A percentile compares a stretch with the other conserved stretches of the same genome.
These are phyloP conservation scores for Hypomyces rosellus DNA, from an alignment of 2,329 filamentous ascomycete genomes.

Conservation along the genomic window DNA sequence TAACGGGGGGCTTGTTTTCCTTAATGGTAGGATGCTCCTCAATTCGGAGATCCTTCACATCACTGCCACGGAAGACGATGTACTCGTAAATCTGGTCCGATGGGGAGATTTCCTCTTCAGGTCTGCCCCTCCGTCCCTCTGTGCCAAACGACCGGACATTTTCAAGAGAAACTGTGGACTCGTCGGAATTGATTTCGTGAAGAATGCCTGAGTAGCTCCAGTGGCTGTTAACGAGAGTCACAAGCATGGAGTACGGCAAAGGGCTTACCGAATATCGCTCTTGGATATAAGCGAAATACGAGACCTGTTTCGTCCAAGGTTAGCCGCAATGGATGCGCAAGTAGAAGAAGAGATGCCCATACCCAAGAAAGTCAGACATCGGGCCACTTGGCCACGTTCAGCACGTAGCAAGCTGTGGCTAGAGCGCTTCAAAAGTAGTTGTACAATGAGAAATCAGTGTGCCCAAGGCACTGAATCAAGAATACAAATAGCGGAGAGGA, in stretches of 20 bases:
- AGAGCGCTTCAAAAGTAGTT: conserved; percentile 7
- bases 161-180: conserved; percentile 92
- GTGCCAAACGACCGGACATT: conserved; percentile 94
- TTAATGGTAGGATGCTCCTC: conserved; percentile 73
- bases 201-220: conserved; percentile 87
- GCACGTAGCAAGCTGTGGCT: conserved; percentile 31
- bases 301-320: conserved; percentile 49
- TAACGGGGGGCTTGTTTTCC: conserved; percentile 66
- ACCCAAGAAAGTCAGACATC: conserved; percentile 59
- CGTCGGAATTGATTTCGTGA: conserved; percentile 96
- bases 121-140: conserved; percentile 75
- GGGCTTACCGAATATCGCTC: conserved; percentile 85
- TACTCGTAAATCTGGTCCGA: conserved; percentile 94
- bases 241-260: conserved; percentile 10
- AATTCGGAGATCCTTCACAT: conserved; percentile 96
- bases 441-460: conserved; percentile 9
- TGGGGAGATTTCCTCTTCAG: conserved; percentile 73
- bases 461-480: conserved; percentile 11
- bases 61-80: conserved; percentile 95
- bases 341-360: conserved; percentile 22
- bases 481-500: conserved; percentile 15
- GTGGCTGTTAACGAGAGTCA: conserved; percentile 27
- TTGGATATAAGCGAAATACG: conserved; percentile 95
- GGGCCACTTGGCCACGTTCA: conserved; percentile 33
- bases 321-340: background rate